Evolutionary conservation across 345 rosid genomes (phyloP).

Genomic region (Atalantia buxifolia): DNA sequence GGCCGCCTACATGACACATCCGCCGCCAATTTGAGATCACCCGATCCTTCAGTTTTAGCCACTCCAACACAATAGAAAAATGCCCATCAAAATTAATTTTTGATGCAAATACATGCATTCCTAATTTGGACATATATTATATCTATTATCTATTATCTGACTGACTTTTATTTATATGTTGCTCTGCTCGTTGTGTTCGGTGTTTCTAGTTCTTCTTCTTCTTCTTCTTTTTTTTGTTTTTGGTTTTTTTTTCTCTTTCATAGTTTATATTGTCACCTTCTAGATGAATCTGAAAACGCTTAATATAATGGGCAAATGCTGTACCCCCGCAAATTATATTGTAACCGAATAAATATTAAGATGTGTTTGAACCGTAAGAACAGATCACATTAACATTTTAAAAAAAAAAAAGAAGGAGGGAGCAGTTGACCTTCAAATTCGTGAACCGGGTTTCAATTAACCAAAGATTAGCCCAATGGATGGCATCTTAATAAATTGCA

Average conservation of each 20-base stretch:
- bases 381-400: no score
- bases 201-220: background rate
- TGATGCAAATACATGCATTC: background rate
- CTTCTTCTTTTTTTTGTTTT: background rate
- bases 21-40: slow-evolving; percentile 13
- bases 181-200: background rate
- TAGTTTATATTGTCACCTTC: no score
- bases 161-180: no score
- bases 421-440: background rate
- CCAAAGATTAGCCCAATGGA: background rate
- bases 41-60: slow-evolving; percentile 1
- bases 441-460: background rate
- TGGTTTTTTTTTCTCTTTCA: no score
- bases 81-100: background rate
- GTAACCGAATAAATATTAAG: background rate
- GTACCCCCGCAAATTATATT: no score
- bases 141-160: background rate
- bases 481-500: no score
- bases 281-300: no score
- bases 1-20: background rate
- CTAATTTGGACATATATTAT: background rate
- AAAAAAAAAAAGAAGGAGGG: no score
- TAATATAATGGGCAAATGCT: no score
- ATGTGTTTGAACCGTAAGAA: background rate
- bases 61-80: background rate